Base-by-base conservation (phyloP, 208 protist genomes). In the Trypanosoma brucei region DNA sequence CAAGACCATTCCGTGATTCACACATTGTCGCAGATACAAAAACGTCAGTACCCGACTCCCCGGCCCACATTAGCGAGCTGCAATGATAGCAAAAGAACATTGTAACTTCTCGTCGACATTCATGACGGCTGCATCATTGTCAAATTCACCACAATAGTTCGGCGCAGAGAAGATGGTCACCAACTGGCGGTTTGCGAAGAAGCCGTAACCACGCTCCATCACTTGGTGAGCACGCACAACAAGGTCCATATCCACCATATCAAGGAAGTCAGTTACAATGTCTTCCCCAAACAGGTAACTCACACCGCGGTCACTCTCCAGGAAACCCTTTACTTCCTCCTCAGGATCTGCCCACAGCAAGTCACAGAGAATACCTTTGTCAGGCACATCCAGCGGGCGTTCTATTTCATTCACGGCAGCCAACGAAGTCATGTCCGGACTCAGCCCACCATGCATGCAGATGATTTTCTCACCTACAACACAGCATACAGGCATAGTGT, bases 121-220 rank as follows among this genome's bases (percentile, higher is more conserved):
- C 85, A 99, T 94, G 77, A 99, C 95, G 3, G 98, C 98, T 14
- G 98, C 99, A n/a, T 97, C 84, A 70, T 99, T 99, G 61, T 99
- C 98, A 78, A 99, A 99, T 72, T 99, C 98, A 60, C 97, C 98
- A 81, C 98, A 99, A 75, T 99, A 99, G 85, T 99, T 99, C 35
- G 98, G 98, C 0, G 99, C 99, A 1, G 94, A 98, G 76, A 99
- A 99, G 6, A 99, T 75, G 0, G 99, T 99, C 22, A 99, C 96
- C 53, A 99, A 86, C 65, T 97, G 91, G 30, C 98, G 81, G 42
- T 71, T 81, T 3, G 98, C 97, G 65, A 99, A 99, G 77, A 99
- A 99, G 62, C 99, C 97, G 74, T 99, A 99, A 2, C 98, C 98
- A 59, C 99, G 96, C 58, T 99, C 96, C 5, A 99, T 97, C 1